phyloP scores from a whole-genome alignment of 805 yeast genomes.

The Candida pseudoglaebosa region DNA sequence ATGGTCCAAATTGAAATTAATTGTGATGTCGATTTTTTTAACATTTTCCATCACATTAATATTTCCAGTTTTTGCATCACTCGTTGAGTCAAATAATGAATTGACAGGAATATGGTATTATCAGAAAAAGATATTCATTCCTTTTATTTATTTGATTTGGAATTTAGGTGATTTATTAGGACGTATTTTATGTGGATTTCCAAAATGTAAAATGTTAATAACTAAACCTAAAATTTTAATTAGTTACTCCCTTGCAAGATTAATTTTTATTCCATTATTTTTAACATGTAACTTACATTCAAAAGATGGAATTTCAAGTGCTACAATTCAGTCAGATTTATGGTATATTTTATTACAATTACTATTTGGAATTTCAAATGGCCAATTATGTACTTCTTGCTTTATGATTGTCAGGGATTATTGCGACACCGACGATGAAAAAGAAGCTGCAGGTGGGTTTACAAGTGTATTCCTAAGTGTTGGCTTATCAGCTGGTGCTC shows the following conservation, averaged over 20 bases:
- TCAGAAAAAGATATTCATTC: conserved; percentile 51
- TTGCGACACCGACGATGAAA: conserved; percentile 60
- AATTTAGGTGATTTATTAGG: conserved; percentile 85
- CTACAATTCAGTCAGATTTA: conserved; percentile 52
- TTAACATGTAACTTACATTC: conserved; percentile 58
- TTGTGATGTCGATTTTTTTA: conserved; percentile 67
- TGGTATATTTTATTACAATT: conserved; percentile 70
- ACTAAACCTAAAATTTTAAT: conserved; percentile 43
- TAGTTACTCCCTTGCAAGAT: conserved; percentile 51
- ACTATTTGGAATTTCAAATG: conserved; percentile 81
- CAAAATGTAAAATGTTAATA: conserved; percentile 32
- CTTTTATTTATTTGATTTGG: conserved; percentile 81
- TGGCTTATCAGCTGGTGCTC: conserved; percentile 78
- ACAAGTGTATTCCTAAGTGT: conserved; percentile 73
- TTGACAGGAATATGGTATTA: conserved; percentile 36
- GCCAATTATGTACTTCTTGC: conserved; percentile 75
- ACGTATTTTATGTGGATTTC: conserved; percentile 61
- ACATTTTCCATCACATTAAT: conserved; percentile 71
- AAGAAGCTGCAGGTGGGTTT: conserved; percentile 93
- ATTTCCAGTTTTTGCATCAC: conserved; percentile 89
- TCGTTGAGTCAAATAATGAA: conserved; percentile 47
- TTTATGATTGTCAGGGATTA: conserved; percentile 70
- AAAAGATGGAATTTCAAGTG: conserved; percentile 27
- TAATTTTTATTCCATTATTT: conserved; percentile 66
- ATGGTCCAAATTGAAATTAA: conserved; percentile 58